phyloP scores from a whole-genome alignment of 768 basidiomycete species.

The Rubroboletus satanas region DNA sequence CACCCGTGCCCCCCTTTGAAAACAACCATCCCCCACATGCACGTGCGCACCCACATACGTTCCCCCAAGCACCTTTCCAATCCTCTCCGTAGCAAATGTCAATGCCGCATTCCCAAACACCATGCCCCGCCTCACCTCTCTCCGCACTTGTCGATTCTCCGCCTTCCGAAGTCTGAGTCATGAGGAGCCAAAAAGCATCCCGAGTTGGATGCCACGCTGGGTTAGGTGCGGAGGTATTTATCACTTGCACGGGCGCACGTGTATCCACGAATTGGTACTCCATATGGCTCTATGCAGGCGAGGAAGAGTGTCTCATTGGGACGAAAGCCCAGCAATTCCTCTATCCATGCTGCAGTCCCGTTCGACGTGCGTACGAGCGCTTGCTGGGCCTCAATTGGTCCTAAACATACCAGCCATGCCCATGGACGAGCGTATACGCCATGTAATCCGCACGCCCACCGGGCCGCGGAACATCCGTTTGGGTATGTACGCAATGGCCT shows the following conservation, averaged over 20 bases:
- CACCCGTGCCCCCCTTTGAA: conserved; percentile 39
- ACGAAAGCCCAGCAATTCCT: conserved; percentile 23
- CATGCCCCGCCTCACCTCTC: conserved; percentile 53
- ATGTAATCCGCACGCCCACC: conserved; percentile 60
- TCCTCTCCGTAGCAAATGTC: conserved; percentile 38
- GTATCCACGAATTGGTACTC: conserved; percentile 34
- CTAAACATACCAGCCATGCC: conserved; percentile 64
- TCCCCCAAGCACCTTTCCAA: conserved; percentile 42
- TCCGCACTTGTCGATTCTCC: conserved; percentile 41
- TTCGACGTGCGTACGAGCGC: conserved; percentile 48
- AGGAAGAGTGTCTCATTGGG: conserved; percentile 43
- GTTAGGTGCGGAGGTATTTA: conserved; percentile 7
- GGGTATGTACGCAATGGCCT: conserved; percentile 45
- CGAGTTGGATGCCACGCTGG: conserved; percentile 61
- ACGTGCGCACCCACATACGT: conserved; percentile 63
- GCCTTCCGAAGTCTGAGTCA: conserved; percentile 50
- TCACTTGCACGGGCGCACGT: conserved; percentile 1
- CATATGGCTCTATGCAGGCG: conserved; percentile 55
- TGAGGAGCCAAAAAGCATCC: conserved; percentile 74
- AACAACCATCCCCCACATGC: conserved; percentile 65
- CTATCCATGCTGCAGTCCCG: conserved; percentile 36
- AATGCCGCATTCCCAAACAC: conserved; percentile 50
- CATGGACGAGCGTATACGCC: conserved; percentile 65
- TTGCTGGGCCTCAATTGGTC: conserved; percentile 35
- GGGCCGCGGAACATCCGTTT: conserved; percentile 34